These are phyloP conservation scores for Boletus sp. DNA, from an alignment of 768 basidiomycete genomes.

Conservation along the genomic window DNA sequence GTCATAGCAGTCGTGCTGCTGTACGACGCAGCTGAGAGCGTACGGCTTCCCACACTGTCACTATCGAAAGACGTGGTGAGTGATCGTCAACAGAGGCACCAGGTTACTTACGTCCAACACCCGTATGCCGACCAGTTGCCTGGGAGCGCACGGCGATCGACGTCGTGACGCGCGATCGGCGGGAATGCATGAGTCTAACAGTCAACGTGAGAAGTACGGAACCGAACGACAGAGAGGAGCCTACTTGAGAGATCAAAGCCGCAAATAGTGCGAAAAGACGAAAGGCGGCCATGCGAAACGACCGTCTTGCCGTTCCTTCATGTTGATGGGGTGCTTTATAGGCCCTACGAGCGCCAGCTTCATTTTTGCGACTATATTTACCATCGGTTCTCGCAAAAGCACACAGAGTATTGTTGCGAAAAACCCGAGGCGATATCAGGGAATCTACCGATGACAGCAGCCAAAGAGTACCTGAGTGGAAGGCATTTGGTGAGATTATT, in stretches of 20 bases:
- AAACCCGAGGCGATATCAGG: background rate
- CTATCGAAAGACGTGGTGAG: constrained; percentile 30
- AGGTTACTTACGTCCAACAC: constrained; percentile 54
- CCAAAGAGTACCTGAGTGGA: background rate
- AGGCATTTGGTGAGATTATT: background rate
- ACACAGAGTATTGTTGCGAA: background rate
- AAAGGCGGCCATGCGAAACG: constrained; percentile 6
- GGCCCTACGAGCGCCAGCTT: constrained; percentile 4
- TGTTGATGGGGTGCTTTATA: constrained; percentile 13
- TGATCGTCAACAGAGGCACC: constrained; percentile 8
- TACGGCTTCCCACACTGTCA: constrained; percentile 55
- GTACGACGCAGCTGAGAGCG: constrained; percentile 49
- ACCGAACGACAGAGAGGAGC: background rate
- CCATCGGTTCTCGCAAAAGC: background rate
- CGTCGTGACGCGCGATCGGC: background rate
- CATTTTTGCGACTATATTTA: background rate
- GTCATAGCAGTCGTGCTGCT: constrained; percentile 57
- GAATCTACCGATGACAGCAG: background rate
- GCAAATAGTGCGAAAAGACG: constrained; percentile 1
- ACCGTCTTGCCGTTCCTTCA: background rate
- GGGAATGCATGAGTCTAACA: constrained; percentile 9
- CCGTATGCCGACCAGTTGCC: constrained; percentile 54
- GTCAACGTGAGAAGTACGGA: constrained; percentile 1
- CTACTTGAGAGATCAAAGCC: constrained; percentile 4
- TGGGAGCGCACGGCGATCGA: constrained; percentile 38